These are phyloP conservation scores for Xylariaceae sp. DNA, from an alignment of 2,329 filamentous ascomycete genomes.

Conservation along the genomic window DNA sequence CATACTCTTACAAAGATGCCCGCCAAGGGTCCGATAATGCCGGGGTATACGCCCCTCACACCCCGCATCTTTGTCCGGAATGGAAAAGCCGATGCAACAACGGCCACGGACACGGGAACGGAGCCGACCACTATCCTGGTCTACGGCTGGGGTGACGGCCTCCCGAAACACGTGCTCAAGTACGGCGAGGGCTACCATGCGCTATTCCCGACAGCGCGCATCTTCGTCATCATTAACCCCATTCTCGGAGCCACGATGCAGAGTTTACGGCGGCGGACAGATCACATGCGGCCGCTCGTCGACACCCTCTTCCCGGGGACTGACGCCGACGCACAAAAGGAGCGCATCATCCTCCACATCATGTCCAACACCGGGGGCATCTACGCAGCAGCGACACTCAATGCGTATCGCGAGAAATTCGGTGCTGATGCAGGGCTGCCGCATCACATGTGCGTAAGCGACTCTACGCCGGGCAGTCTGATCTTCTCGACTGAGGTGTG, in stretches of 20 bases:
- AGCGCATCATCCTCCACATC: conserved; percentile 45
- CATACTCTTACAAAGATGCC: conserved; percentile 18
- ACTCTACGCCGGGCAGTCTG: conserved; percentile 51
- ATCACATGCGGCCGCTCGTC: conserved; percentile 44
- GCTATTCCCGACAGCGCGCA: conserved; percentile 47
- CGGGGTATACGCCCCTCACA: conserved; percentile 45
- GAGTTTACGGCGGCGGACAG: conserved; percentile 39
- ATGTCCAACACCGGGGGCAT: conserved; percentile 59
- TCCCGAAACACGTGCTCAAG: conserved; percentile 52
- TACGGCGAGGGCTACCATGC: conserved; percentile 49
- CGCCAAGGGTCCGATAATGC: conserved; percentile 26
- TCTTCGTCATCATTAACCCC: conserved; percentile 49
- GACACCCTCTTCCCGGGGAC: conserved; percentile 34
- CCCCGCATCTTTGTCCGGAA: conserved; percentile 45
- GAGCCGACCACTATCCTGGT: conserved; percentile 46
- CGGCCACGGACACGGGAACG: conserved; percentile 6
- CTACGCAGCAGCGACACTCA: conserved; percentile 46
- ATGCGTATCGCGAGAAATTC: conserved; percentile 41
- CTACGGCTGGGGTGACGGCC: conserved; percentile 56
- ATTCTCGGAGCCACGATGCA: conserved; percentile 46
- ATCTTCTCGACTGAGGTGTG: conserved; percentile 40
- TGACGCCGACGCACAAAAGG: conserved; percentile 20
- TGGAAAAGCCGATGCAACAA: conserved; percentile 25
- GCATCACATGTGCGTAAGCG: conserved; percentile 45
- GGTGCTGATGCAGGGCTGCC: conserved; percentile 36